Evolutionary conservation across 164 flowering plant genomes (phyloP).

Genomic region (Liriodendron chinense): DNA sequence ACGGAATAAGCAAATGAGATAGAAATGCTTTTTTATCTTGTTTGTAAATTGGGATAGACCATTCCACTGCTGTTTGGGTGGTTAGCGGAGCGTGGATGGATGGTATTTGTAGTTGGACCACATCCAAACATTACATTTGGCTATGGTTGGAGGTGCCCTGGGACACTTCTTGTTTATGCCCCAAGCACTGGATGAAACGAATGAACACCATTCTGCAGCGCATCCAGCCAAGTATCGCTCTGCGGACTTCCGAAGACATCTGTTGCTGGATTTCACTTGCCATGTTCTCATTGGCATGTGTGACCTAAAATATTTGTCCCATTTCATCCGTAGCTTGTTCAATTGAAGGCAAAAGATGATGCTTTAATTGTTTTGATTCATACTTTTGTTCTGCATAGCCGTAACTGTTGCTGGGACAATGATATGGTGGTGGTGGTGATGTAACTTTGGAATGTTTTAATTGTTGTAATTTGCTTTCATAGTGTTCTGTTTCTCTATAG

Average conservation of each 20-base stretch:
- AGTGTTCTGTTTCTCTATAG: not conserved
- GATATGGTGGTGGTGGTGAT: not conserved
- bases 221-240: not conserved
- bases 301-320: no score
- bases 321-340: no score
- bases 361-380: not conserved
- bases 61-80: no score
- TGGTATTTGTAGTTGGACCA: no score
- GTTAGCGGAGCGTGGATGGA: no score
- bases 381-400: not conserved
- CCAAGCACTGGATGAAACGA: no score
- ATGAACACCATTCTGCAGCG: not conserved
- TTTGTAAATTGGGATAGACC: no score
- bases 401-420: not conserved
- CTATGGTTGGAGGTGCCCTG: no score
- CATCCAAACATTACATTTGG: no score
- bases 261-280: not conserved
- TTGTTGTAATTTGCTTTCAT: not conserved
- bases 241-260: not conserved
- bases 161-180: no score
- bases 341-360: not conserved
- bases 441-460: not conserved
- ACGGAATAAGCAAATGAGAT: no score
- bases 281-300: not conserved
- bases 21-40: no score